phyloP scores from a whole-genome alignment of 805 yeast species.

The Ogataea degrootiae region DNA sequence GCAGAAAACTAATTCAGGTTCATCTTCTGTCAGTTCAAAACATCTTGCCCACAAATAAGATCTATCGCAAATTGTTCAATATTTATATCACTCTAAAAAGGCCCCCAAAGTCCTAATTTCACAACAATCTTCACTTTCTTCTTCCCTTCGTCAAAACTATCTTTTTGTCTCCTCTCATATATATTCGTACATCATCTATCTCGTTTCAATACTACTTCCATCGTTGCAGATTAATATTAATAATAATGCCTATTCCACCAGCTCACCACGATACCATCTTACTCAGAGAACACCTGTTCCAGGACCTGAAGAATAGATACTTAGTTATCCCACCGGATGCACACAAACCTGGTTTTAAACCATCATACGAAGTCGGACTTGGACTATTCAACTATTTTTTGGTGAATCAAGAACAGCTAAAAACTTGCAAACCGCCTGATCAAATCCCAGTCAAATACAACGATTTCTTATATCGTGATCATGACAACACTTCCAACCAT shows the following conservation, averaged over 20 bases:
- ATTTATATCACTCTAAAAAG: no score
- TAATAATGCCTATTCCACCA: slow-evolving; percentile 29
- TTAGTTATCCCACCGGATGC: slow-evolving; percentile 26
- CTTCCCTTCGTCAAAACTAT: no score
- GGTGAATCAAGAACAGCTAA: slow-evolving; percentile 6
- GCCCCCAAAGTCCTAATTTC: no score
- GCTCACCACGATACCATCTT: slow-evolving; percentile 30
- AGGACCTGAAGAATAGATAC: slow-evolving; percentile 20
- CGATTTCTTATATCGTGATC: no score
- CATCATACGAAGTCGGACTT: slow-evolving; percentile 27
- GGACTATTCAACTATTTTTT: slow-evolving; percentile 27
- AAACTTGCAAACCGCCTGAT: no score
- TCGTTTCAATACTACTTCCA: background rate
- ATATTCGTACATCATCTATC: background rate
- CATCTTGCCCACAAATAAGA: no score
- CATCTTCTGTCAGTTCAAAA: no score
- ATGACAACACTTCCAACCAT: no score
- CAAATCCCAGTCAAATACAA: no score
- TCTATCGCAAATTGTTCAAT: no score
- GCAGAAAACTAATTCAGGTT: no score
- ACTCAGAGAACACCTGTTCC: slow-evolving; percentile 30
- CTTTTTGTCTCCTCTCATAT: background rate
- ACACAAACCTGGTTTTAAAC: slow-evolving; percentile 22
- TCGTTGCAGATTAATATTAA: background rate
- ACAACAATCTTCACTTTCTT: no score